Evolutionary conservation across 2,329 filamentous ascomycete species (phyloP), one percentile per base, ranked within the genome.

Genomic region (Parastagonospora nodorum): DNA sequence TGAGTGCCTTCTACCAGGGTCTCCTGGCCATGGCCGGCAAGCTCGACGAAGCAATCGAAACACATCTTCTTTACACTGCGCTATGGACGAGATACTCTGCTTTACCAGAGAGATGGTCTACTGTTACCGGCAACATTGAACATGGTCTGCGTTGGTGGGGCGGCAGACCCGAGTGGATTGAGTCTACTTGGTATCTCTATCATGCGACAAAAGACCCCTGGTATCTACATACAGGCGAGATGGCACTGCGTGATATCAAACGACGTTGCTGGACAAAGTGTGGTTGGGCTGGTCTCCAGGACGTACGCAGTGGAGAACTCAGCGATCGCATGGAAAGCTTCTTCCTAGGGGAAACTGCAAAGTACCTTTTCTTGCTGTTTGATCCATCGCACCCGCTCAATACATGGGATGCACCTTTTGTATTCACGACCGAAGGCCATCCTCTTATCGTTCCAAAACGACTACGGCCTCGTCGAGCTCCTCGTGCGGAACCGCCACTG

Each of bases 281-380:
- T 65, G 94, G 94, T 35, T 97, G 93, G 92, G 90, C 93, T 11
- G 93, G 93, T 0, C 80, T 97, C 35, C 74, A 78, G 28, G 79
- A 82, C 53, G 78, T 82, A 15, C 71, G 74, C 7, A 78, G 69
- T n/a, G 93, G 93, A 3, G 90, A 97, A 74, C 85, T 91, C 74
- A 90, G 85, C 61, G 92, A 99, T 71, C 88, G 94, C 30, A 97
- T 97, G 94, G 94, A 99, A 75, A 97, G 93, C 71, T 99, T 97
- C 80, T 97, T 97, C 67, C 81, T 99, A 1, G 93, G 94, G 11
- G 94, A 99, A 75, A 99, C 94, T 1, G 88, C 91, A 38, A 97
- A 97, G 74, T 99, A 99, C 72, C 80, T 99, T 56, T 97, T 95
- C 71, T 78, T 99, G 47, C 83, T 97, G 2, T 97, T 95, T 72